Evolutionary conservation across 2,329 filamentous ascomycete species (phyloP).

Genomic region (Rachicladosporium sp.): DNA sequence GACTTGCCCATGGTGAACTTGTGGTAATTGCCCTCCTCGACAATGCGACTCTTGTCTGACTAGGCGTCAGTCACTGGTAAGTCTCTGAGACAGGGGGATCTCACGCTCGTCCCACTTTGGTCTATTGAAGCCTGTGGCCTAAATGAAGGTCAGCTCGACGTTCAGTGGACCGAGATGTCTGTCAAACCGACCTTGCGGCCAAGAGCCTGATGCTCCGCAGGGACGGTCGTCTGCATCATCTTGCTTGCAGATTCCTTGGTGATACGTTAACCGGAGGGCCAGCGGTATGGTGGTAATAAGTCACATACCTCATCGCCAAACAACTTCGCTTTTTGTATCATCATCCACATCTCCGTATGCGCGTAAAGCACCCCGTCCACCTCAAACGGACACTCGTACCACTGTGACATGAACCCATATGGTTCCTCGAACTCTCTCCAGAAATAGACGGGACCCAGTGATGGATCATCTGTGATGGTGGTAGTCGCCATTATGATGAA

Average conservation of each 20-base stretch:
- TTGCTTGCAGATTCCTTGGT: slow-evolving; percentile 28
- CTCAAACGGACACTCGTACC: slow-evolving; percentile 43
- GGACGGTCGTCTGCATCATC: slow-evolving; percentile 38
- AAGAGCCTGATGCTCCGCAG: slow-evolving; percentile 39
- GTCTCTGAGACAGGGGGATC: slow-evolving; percentile 1
- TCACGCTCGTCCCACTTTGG: slow-evolving; percentile 36
- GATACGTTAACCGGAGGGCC: not conserved
- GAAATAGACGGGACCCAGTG: slow-evolving; percentile 22
- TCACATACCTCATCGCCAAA: slow-evolving; percentile 29
- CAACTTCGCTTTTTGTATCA: slow-evolving; percentile 32
- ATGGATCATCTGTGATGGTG: not conserved
- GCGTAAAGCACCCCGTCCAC: slow-evolving; percentile 25
- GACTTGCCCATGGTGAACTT: slow-evolving; percentile 43
- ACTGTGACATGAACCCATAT: slow-evolving; percentile 51
- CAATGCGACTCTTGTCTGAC: slow-evolving; percentile 40
- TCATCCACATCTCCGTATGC: slow-evolving; percentile 37
- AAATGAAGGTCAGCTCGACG: not conserved
- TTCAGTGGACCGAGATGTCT: slow-evolving; percentile 11
- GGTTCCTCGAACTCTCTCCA: slow-evolving; percentile 30
- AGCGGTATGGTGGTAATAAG: not conserved
- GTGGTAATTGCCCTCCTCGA: slow-evolving; percentile 43
- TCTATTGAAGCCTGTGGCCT: slow-evolving; percentile 40
- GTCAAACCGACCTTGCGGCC: slow-evolving; percentile 31
- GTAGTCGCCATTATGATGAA: slow-evolving; percentile 1
- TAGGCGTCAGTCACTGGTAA: too few relatives aligned